Evolutionary conservation across 768 basidiomycete genomes (phyloP).

Genomic region (Panellus pusillus): DNA sequence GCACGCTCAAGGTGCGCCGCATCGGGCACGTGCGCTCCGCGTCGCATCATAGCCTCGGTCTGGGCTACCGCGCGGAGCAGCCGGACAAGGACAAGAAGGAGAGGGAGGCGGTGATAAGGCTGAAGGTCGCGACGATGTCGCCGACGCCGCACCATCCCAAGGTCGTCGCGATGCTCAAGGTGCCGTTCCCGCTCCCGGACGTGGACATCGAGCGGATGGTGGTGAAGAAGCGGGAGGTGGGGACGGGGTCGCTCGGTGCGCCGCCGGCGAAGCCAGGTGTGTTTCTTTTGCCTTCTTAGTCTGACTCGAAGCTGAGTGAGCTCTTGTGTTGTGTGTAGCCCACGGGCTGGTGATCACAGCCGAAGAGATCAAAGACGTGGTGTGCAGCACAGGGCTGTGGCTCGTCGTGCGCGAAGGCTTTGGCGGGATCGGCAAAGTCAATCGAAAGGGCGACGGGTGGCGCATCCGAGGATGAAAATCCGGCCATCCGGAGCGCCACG

Average conservation of each 20-base stretch:
- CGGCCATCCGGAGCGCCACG: neutral
- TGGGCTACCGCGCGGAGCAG: constrained; percentile 7
- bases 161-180: constrained; percentile 86
- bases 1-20: constrained; percentile 69
- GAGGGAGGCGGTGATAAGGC: constrained; percentile 37
- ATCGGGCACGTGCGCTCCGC: constrained; percentile 26
- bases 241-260: constrained; percentile 1
- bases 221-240: constrained; percentile 49
- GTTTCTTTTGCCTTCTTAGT: neutral
- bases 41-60: constrained; percentile 12
- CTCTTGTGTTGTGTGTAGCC: neutral
- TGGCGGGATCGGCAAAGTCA: constrained; percentile 82
- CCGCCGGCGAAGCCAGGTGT: constrained; percentile 3
- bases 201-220: constrained; percentile 66
- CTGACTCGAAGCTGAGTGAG: no score
- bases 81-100: neutral
- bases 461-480: constrained; percentile 55
- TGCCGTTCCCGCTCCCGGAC: constrained; percentile 87
- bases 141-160: constrained; percentile 97
- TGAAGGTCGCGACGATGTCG: constrained; percentile 82
- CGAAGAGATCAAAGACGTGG: constrained; percentile 92
- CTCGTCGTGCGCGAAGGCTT: constrained; percentile 90
- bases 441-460: constrained; percentile 79
- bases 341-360: constrained; percentile 68
- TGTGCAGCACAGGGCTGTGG: constrained; percentile 88